These are phyloP conservation scores for Petunia hybrid DNA, from an alignment of 305 asterid genomes.

Conservation along the genomic window DNA sequence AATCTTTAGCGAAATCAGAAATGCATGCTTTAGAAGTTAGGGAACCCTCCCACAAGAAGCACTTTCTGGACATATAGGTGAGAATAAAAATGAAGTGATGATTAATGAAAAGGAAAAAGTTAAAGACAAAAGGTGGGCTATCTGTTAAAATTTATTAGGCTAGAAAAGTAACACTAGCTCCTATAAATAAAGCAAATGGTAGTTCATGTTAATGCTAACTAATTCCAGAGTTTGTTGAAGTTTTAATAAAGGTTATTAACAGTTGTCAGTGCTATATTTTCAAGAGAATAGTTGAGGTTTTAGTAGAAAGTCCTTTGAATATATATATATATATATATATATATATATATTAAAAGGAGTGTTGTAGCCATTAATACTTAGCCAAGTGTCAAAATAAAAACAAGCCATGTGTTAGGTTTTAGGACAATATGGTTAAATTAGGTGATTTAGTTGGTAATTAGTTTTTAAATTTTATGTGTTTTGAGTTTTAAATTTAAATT, in stretches of 20 bases:
- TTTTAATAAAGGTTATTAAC: neutral
- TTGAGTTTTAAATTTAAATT: too few species aligned
- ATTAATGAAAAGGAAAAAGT: neutral
- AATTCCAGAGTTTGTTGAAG: neutral
- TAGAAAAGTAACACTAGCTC: neutral
- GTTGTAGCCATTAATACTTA: too few species aligned
- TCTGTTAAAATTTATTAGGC: slow-evolving; percentile 12
- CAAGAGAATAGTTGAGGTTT: neutral
- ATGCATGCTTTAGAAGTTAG: neutral
- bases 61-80: neutral
- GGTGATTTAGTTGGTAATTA: too few species aligned
- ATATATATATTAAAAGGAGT: too few species aligned
- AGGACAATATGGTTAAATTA: too few species aligned
- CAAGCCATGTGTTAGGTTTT: too few species aligned
- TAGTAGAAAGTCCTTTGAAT: neutral
- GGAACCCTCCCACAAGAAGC: neutral
- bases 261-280: neutral
- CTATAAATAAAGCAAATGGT: neutral
- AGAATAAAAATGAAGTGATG: neutral
- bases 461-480: too few species aligned
- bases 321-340: too few species aligned
- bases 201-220: neutral
- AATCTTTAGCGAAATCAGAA: neutral
- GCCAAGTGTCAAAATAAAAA: too few species aligned
- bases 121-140: neutral